Conservation (phyloP, 306 rosid species). For the Datisca glomerata region DNA sequence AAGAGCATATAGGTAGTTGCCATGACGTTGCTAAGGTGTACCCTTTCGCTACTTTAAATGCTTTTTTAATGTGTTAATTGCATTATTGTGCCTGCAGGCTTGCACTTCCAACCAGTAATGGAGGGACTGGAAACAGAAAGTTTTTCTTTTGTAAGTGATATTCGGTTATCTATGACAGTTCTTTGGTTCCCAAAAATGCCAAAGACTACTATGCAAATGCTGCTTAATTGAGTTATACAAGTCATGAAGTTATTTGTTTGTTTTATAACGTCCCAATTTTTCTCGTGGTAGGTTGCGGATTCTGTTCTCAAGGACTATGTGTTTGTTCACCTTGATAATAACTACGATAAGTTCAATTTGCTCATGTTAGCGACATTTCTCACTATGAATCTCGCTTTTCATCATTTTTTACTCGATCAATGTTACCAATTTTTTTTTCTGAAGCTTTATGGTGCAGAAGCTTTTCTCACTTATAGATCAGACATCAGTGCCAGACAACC, state of each 20-base stretch:
- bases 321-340: constrained; percentile 77
- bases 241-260: constrained; percentile 2
- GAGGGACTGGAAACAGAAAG: constrained; percentile 37
- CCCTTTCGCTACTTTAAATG: constrained; percentile 3
- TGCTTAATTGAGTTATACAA: neutral
- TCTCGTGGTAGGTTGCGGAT: constrained; percentile 52
- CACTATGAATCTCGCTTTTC: constrained; percentile 3
- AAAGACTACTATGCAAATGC: constrained; percentile 1
- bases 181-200: too few species aligned
- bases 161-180: constrained; percentile 2
- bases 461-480: constrained; percentile 91
- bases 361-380: constrained; percentile 54
- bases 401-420: neutral
- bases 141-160: constrained; percentile 43
- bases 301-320: constrained; percentile 56
- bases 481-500: constrained; percentile 74
- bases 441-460: constrained; percentile 90
- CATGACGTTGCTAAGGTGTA: constrained; percentile 9
- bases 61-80: constrained; percentile 13
- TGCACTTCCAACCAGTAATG: constrained; percentile 63
- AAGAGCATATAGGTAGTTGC: constrained; percentile 62
- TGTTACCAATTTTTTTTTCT: constrained; percentile 3
- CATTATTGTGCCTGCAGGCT: constrained; percentile 35
- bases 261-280: neutral
- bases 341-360: constrained; percentile 75